A percentile compares a stretch with the other conserved stretches of the same genome.
Evolutionary conservation across 176 grass and related monocot species (phyloP).

Genomic region (Carex kokanica): DNA sequence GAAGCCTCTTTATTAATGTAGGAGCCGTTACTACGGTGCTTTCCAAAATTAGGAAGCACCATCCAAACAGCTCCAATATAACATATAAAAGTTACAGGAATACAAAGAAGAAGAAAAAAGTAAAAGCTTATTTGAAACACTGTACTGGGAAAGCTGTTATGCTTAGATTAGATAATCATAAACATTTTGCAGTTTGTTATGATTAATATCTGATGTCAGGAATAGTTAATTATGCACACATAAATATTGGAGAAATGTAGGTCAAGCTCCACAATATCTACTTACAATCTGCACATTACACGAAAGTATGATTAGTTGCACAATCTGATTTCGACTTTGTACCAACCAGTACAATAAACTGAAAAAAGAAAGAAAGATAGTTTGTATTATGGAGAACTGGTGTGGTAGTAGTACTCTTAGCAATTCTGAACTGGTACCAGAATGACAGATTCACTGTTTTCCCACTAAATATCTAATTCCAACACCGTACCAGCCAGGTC

Average conservation of each 20-base stretch:
- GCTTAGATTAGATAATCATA: background rate
- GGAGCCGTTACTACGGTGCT: slow-evolving; percentile 7
- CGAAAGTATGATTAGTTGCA: background rate
- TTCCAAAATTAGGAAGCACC: slow-evolving; percentile 21
- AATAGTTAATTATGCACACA: background rate
- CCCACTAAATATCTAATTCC: background rate
- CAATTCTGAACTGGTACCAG: background rate
- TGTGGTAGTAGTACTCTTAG: background rate
- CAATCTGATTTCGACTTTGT: background rate
- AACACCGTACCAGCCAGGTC: background rate
- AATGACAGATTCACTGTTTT: background rate
- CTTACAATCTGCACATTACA: background rate
- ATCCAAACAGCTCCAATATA: slow-evolving; percentile 15
- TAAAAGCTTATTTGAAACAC: background rate
- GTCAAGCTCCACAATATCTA: background rate
- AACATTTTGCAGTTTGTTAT: background rate
- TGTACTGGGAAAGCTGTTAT: background rate
- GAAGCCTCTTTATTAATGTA: slow-evolving; percentile 31
- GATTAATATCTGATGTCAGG: background rate
- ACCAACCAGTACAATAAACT: background rate
- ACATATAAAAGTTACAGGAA: background rate
- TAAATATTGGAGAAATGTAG: background rate
- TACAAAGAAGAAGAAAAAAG: background rate
- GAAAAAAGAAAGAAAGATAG: background rate
- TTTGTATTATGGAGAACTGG: background rate